Base-by-base conservation (phyloP, 495 filamentous ascomycete genomes). In the Annulohypoxylon maeteangense region DNA sequence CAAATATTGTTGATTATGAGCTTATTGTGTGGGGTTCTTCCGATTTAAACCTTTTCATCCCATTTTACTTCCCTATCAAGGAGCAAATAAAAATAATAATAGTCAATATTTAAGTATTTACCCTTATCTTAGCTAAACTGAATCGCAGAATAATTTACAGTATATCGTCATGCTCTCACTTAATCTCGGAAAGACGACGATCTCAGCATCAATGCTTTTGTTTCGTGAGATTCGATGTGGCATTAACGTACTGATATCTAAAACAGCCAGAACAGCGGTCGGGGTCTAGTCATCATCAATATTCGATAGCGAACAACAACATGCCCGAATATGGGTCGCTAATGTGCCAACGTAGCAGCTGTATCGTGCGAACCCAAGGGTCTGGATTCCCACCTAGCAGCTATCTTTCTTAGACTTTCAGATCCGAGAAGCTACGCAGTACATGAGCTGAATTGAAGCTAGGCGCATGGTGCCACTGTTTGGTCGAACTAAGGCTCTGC, bases 361-460 rank as follows among this genome's bases (percentile, higher is more conserved):
- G 50, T 58, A 42, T 58, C 47, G 16, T 54, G 27, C 61, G 40
- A 71, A 58, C 42, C 62, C 62, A 57, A 8, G 57, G 56, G 68
- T 10, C 51, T 58, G 56, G 62, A 59, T 66, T 44, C 11, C 50
- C 6, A 29, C 27, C 27, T 29, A 29, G 3, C 27, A 29, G 27
- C 27, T 57, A 57, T 63, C 50, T 16, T 62, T 22, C 4, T n/a
- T n/a, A n/a, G n/a, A n/a, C n/a, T n/a, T n/a, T n/a, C n/a, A 47
- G 44, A 16, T 62, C 12, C 0, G 32, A 56, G n/a, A 16, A 23
- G 51, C 63, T 59, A 36, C n/a, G n/a, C n/a, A n/a, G n/a, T n/a
- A n/a, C 59, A 72, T 58, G 23, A 65, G 59, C 64, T 68, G 34
- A 68, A 48, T 36, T 61, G 47, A 29, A 61, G 34, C 50, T 56